Base-by-base conservation (phyloP, 352 stramenopile species). In the Phytophthora macrochlamydospora region DNA sequence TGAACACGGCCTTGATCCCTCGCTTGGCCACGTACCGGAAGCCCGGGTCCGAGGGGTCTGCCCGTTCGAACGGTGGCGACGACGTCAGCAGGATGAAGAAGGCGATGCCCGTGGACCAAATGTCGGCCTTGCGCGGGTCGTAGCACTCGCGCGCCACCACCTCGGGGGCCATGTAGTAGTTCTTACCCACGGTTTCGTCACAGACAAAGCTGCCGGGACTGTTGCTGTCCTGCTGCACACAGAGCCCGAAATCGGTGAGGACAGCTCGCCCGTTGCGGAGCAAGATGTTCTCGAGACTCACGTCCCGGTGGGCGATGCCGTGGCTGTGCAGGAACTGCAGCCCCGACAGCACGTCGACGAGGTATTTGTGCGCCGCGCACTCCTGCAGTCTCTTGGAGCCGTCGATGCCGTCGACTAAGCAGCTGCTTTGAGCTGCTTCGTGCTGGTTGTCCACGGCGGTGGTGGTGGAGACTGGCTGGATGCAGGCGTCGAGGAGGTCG, bases 251-350 rank as follows among this genome's bases (percentile, higher is more conserved):
- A 68, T 93, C 82, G 9, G 80, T 65, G 61, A 91, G 85, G 28
- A 91, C 79, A 1, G 82, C 82, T 6, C 72, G 70, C 4, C 81
- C 82, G n/a, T 82, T 50, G 6, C 71, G 75, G 28, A 99, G 79
- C 32, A 99, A 75, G 44, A 99, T 93, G 79, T 99, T 99, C 76
- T 99, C 97, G 18, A 99, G 76, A 30, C 92, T 98, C 51, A 99
- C 81, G 70, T 99, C 97, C 54, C 96, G 90, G 75, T 98, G 96
- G 28, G 85, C 86, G 43, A 96, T 83, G 60, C 87, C 85, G 65
- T 89, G 71, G 29, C 45, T 55, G 65, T 94, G 84, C 24, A 94
- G 59, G 59, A 90, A 91, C 5, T 58, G 67, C 7, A 94, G 69
- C 4, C 90, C 90, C 1, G 63, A 62, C 13, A 93, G 49, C 46